Evolutionary conservation across 306 rosid species (phyloP), one percentile per base, ranked within the genome.

Genomic region (Rosa lucieae): DNA sequence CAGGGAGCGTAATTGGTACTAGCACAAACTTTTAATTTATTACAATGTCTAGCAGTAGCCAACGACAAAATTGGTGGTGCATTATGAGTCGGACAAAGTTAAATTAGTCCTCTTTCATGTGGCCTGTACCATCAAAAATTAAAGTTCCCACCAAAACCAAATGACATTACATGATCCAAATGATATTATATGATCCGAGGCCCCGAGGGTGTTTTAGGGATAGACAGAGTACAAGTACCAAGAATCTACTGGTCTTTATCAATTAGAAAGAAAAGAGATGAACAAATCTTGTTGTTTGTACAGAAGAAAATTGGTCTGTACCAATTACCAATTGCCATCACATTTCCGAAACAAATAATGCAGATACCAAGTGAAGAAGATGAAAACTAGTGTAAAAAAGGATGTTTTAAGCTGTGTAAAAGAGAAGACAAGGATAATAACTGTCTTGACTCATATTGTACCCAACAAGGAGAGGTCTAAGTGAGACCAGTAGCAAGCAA

Each of bases 341-440:
- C 51, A 46, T 29, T 32, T 61, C 71, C 58, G 6, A 75, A 58
- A 59, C 78, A 21, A 58, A 42, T 17, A 39, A 73, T 21, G 78
- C 44, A 43, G 29, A 75, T 21, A 61, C 53, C 78, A 6, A 35
- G 9, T 8, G n/a, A 29, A 13, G 6, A 32, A 13, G 15, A 11
- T 11, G 0, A 40, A 35, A 17, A n/a, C 48, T 42, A 73, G 48
- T 49, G 55, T 74, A 44, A 42, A 42, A 73, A 72, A 21, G 66
- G 58, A 56, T 66, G 23, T 56, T 61, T 77, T 43, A 59, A 73
- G 61, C 73, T 71, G 39, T 71, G 49, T 79, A 73, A 79, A 7
- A 72, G 48, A 71, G 20, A 63, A 47, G 74, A 74, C 18, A 43
- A n/a, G n/a, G 55, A 67, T 10, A 37, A 74, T 52, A 8, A 73